Evolutionary conservation across 164 flowering plant species (phyloP).

Genomic region (Tetracentron sinense): DNA sequence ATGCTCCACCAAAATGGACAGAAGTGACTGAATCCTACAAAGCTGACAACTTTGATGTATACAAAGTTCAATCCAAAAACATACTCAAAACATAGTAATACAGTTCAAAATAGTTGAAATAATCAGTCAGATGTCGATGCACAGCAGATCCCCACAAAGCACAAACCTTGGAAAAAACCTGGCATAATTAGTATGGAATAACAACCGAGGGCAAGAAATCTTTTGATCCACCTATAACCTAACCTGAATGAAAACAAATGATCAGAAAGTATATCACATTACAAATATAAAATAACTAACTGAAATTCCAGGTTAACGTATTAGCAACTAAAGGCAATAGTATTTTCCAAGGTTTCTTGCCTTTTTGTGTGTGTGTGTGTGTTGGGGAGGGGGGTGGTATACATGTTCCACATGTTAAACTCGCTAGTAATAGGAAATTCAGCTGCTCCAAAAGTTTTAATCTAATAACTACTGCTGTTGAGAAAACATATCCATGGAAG

Average conservation of each 20-base stretch:
- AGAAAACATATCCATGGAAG: too few species aligned
- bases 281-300: not conserved
- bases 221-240: conserved; percentile 86
- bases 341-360: too few species aligned
- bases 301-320: not conserved
- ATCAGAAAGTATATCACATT: conserved; percentile 13
- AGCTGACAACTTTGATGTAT: not conserved
- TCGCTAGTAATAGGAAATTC: too few species aligned
- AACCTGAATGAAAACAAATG: conserved; percentile 57
- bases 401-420: too few species aligned
- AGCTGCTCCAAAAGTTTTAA: too few species aligned
- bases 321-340: not conserved
- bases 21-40: not conserved
- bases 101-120: not conserved
- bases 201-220: conserved; percentile 68
- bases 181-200: conserved; percentile 91
- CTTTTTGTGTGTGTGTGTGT: not conserved
- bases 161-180: conserved; percentile 84
- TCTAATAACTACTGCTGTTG: too few species aligned
- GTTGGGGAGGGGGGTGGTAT: too few species aligned
- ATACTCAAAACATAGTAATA: not conserved
- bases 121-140: not conserved
- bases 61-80: not conserved
- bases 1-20: not conserved
- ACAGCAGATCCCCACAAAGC: not conserved